These are phyloP conservation scores for Trapa incisa DNA, from an alignment of 345 rosid genomes.

Conservation along the genomic window DNA sequence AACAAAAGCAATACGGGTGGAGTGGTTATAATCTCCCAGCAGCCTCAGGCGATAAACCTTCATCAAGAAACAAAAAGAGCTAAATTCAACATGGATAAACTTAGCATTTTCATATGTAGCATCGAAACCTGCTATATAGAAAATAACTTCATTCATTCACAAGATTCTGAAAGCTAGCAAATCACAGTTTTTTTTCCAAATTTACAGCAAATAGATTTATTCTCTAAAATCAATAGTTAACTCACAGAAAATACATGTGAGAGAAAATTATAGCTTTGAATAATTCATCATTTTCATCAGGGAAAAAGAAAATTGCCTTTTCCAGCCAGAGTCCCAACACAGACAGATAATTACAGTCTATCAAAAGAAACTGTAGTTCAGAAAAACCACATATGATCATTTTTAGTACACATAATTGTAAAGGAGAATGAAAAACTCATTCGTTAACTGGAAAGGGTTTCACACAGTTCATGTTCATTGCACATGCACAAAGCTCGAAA, in stretches of 20 bases:
- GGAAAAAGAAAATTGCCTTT: neutral
- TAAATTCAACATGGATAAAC: neutral
- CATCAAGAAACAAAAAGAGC: slow-evolving; percentile 1
- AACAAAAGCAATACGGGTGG: slow-evolving; percentile 36
- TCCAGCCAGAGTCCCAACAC: neutral
- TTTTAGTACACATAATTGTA: neutral
- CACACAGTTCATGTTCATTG: neutral
- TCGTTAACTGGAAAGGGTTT: neutral
- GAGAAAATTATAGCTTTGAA: too few species aligned
- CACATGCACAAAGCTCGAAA: neutral
- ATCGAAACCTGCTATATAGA: neutral
- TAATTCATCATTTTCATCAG: neutral
- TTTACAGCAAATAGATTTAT: neutral
- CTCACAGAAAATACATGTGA: neutral
- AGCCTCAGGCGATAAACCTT: slow-evolving; percentile 37
- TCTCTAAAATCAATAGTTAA: neutral
- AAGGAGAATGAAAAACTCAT: too few species aligned
- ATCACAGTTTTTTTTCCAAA: neutral
- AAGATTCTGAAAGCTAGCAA: too few species aligned
- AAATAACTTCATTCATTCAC: neutral
- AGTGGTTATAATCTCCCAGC: slow-evolving; percentile 32
- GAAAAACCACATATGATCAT: neutral
- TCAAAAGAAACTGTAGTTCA: neutral
- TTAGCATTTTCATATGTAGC: neutral
- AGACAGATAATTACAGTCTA: neutral